Conservation (phyloP, 2,329 filamentous ascomycete species). For the Colletotrichum eremochloae region DNA sequence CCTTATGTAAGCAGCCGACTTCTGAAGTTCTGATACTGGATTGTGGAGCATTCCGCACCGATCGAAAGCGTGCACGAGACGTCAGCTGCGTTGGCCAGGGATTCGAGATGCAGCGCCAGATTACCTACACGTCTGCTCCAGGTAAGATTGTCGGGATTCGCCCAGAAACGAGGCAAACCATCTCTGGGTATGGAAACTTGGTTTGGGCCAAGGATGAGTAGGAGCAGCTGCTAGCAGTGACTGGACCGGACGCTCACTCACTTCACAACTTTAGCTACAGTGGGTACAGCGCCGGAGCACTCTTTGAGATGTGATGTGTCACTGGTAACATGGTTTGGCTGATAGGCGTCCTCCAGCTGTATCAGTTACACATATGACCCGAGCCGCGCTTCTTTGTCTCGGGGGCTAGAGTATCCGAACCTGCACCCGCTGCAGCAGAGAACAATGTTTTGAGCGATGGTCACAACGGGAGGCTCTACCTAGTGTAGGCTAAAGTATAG, state of each 20-base stretch:
- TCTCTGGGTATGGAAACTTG: not conserved
- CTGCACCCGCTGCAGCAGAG: not conserved
- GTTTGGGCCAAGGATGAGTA: too few relatives aligned
- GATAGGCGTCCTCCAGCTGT: not conserved
- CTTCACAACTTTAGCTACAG: too few relatives aligned
- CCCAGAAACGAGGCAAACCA: not conserved
- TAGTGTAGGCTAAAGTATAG: too few relatives aligned
- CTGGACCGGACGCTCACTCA: not conserved
- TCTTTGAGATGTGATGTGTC: too few relatives aligned
- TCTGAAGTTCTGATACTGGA: constrained; percentile 24
- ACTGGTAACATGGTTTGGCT: not conserved
- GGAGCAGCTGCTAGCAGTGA: too few relatives aligned
- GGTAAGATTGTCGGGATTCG: constrained; percentile 7
- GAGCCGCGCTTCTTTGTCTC: not conserved
- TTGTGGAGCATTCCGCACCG: constrained; percentile 12
- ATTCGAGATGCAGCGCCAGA: constrained; percentile 13
- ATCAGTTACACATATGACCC: not conserved
- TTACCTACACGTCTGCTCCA: not conserved
- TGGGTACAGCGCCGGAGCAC: too few relatives aligned
- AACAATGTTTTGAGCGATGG: not conserved
- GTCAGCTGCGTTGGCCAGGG: constrained; percentile 20
- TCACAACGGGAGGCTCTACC: too few relatives aligned
- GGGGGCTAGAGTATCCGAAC: not conserved
- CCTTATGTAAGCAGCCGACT: not conserved
- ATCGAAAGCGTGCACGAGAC: constrained; percentile 22